phyloP scores from a whole-genome alignment of 495 filamentous ascomycete genomes.

The Letharia columbiana region DNA sequence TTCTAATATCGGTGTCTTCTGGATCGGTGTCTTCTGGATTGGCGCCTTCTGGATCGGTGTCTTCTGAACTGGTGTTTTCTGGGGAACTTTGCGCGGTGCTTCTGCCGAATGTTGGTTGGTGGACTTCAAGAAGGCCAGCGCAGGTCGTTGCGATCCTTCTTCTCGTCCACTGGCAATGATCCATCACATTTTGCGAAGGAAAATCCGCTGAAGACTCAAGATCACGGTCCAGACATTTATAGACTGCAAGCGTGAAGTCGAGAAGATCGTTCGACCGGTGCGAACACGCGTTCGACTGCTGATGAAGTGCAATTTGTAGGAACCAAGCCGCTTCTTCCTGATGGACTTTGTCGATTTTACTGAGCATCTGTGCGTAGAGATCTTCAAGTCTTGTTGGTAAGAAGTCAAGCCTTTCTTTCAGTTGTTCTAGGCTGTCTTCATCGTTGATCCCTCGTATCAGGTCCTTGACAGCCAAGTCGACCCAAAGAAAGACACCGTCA shows the following conservation, averaged over 20 bases:
- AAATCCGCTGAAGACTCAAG: neutral
- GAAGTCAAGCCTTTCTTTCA: neutral
- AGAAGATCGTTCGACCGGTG: neutral
- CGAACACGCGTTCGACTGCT: neutral
- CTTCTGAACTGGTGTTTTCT: too few relatives aligned
- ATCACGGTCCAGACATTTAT: neutral
- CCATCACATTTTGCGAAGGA: neutral
- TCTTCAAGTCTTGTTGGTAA: neutral
- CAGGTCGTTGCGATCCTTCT: conserved; percentile 3
- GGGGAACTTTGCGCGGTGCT: too few relatives aligned
- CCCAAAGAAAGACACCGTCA: conserved; percentile 7
- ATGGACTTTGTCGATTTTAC: neutral
- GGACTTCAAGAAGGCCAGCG: neutral
- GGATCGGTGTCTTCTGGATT: too few relatives aligned
- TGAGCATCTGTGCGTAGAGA: conserved; percentile 3
- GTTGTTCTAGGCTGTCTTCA: neutral
- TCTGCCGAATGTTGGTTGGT: neutral
- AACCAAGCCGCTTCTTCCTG: neutral
- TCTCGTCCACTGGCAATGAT: neutral
- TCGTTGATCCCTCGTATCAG: neutral
- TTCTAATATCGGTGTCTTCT: too few relatives aligned
- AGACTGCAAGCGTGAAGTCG: neutral
- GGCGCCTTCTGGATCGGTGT: too few relatives aligned
- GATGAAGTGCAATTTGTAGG: neutral
- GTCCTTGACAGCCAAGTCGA: conserved; percentile 2